Evolutionary conservation across 1,284 basidiomycete genomes (phyloP).

Genomic region (Lignosus rhinocerotis): DNA sequence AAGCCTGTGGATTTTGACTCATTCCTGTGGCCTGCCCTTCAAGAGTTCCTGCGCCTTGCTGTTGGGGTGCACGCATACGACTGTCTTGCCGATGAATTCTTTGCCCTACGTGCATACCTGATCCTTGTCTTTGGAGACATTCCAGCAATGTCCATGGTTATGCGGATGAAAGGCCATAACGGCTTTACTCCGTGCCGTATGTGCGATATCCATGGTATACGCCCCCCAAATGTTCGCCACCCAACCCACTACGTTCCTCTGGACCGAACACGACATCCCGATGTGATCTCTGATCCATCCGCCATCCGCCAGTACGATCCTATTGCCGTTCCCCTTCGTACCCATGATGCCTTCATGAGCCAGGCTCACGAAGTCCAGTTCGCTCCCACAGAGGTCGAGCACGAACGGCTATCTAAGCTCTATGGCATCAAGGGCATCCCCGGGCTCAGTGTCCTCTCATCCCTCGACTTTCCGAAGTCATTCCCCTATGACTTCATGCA

Average conservation of each 20-base stretch:
- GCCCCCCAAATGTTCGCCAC: slow-evolving; percentile 18
- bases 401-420: slow-evolving; percentile 30
- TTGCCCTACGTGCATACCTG: slow-evolving; percentile 40
- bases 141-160: slow-evolving; percentile 44
- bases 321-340: slow-evolving; percentile 38
- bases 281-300: not conserved
- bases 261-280: slow-evolving; percentile 8
- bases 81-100: slow-evolving; percentile 23
- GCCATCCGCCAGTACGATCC: slow-evolving; percentile 33
- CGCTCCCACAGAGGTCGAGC: slow-evolving; percentile 25
- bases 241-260: slow-evolving; percentile 41
- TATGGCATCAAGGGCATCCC: slow-evolving; percentile 45
- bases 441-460: slow-evolving; percentile 34
- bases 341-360: slow-evolving; percentile 34
- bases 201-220: slow-evolving; percentile 42
- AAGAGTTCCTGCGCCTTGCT: slow-evolving; percentile 39
- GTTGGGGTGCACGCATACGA: slow-evolving; percentile 40
- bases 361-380: slow-evolving; percentile 37
- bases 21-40: slow-evolving; percentile 39
- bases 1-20: slow-evolving; percentile 44
- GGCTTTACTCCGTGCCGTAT: slow-evolving; percentile 42
- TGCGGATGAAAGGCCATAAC: slow-evolving; percentile 51
- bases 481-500: slow-evolving; percentile 54
- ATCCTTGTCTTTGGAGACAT: slow-evolving; percentile 47
- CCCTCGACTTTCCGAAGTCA: slow-evolving; percentile 39